phyloP scores from a whole-genome alignment of 2,329 filamentous ascomycete genomes.

The Ascochyta koolunga region DNA sequence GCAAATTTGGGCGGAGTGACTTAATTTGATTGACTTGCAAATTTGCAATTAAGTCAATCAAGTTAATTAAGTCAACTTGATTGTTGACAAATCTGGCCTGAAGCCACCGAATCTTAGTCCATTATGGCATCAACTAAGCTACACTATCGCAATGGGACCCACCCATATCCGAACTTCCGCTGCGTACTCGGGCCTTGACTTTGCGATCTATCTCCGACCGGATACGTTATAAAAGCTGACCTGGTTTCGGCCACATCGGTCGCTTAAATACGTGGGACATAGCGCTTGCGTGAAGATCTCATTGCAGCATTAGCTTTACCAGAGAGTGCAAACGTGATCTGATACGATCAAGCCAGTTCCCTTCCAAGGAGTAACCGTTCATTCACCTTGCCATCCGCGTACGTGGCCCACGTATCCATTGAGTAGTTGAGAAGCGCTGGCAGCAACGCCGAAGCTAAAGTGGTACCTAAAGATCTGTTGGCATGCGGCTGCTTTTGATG shows the following conservation, averaged over 20 bases:
- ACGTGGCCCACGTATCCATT: neutral
- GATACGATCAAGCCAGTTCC: neutral
- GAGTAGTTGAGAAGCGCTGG: neutral
- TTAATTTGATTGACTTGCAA: too few relatives aligned
- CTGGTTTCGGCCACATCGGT: neutral
- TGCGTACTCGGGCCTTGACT: neutral
- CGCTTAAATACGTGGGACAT: neutral
- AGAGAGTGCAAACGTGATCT: neutral
- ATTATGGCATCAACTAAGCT: neutral
- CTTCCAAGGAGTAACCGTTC: neutral
- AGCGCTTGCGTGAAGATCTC: neutral
- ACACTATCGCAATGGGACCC: neutral
- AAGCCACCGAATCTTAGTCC: slow-evolving; percentile 1
- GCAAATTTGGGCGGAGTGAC: too few relatives aligned
- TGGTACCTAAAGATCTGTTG: slow-evolving; percentile 2
- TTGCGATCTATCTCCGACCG: neutral
- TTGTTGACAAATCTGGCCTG: too few relatives aligned
- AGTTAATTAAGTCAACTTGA: too few relatives aligned
- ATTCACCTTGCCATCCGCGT: neutral
- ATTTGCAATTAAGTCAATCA: too few relatives aligned
- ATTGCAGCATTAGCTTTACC: neutral
- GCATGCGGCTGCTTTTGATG: neutral
- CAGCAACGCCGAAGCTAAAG: neutral
- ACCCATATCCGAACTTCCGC: too few relatives aligned
- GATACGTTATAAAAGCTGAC: neutral